These are phyloP conservation scores for Eucalyptus camaldulensis DNA, from an alignment of 345 rosid species.

Conservation along the genomic window DNA sequence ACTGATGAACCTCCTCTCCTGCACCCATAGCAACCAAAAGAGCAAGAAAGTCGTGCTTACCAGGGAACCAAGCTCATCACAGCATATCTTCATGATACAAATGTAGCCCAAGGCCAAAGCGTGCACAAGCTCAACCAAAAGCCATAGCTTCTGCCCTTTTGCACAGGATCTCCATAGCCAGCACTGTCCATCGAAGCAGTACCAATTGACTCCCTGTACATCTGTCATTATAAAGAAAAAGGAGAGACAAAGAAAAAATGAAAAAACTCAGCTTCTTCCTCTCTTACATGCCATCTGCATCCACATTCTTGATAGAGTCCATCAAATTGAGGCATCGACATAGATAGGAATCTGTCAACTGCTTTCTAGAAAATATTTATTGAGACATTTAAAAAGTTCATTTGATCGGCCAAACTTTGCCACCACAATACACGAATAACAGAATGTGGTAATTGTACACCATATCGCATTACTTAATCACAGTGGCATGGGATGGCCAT, in stretches of 20 bases:
- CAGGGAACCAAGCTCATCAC: neutral
- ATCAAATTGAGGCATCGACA: neutral
- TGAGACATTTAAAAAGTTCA: neutral
- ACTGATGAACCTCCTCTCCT: neutral
- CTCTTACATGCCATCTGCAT: neutral
- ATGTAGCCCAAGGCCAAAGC: slow-evolving; percentile 84
- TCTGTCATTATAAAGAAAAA: neutral
- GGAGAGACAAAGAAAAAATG: neutral
- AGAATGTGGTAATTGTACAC: neutral
- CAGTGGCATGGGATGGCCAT: neutral
- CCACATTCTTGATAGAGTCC: neutral
- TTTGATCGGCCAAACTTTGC: neutral
- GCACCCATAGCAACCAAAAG: neutral
- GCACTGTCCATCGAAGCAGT: slow-evolving; percentile 42
- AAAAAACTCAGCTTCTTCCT: neutral
- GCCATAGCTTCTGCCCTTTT: slow-evolving; percentile 97
- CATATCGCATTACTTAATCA: neutral
- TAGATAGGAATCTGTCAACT: neutral
- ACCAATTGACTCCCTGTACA: slow-evolving; percentile 67
- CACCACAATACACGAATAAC: neutral
- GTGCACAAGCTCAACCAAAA: slow-evolving; percentile 78
- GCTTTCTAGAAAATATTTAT: neutral
- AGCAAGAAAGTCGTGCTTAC: neutral
- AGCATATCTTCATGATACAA: slow-evolving; percentile 72
- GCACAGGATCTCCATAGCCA: slow-evolving; percentile 76